A percentile compares a stretch with the other conserved stretches of the same genome.
Evolutionary conservation across 768 basidiomycete species (phyloP).

Genomic region (Leucosporidium scottii): DNA sequence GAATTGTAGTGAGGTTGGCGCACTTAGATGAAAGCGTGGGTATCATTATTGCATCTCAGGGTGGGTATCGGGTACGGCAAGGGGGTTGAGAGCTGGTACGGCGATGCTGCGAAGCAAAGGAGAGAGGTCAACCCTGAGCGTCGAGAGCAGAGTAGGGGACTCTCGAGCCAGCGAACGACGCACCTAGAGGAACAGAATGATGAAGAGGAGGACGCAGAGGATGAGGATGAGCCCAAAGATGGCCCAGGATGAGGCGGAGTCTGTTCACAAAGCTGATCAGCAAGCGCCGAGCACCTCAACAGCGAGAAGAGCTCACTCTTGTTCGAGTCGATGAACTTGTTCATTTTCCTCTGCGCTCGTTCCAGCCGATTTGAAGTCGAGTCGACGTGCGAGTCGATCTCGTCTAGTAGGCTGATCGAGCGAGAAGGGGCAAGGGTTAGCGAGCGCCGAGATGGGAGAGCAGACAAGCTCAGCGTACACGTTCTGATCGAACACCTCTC

Average conservation of each 20-base stretch:
- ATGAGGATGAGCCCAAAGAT: slow-evolving; percentile 76
- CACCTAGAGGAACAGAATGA: slow-evolving; percentile 56
- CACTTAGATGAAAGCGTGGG: no score
- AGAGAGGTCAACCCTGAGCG: no score
- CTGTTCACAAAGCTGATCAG: slow-evolving; percentile 42
- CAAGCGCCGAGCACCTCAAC: background rate
- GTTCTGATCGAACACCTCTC: slow-evolving; percentile 82
- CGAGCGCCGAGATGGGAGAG: background rate
- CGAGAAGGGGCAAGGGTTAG: background rate
- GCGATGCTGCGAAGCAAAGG: no score
- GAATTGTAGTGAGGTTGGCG: no score
- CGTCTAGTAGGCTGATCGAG: slow-evolving; percentile 62
- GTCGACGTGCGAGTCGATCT: slow-evolving; percentile 68
- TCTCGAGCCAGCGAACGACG: no score
- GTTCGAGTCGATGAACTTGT: slow-evolving; percentile 73
- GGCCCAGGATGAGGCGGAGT: slow-evolving; percentile 84
- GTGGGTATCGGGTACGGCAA: no score
- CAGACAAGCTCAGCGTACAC: slow-evolving; percentile 56
- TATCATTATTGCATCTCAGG: no score
- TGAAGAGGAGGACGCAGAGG: slow-evolving; percentile 64
- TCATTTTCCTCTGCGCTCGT: slow-evolving; percentile 61
- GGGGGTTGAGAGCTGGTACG: no score
- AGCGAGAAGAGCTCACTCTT: slow-evolving; percentile 51
- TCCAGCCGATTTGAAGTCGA: slow-evolving; percentile 58
- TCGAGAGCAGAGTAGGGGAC: no score